phyloP scores from a whole-genome alignment of 768 basidiomycete species.

The Naganishia friedmannii region DNA sequence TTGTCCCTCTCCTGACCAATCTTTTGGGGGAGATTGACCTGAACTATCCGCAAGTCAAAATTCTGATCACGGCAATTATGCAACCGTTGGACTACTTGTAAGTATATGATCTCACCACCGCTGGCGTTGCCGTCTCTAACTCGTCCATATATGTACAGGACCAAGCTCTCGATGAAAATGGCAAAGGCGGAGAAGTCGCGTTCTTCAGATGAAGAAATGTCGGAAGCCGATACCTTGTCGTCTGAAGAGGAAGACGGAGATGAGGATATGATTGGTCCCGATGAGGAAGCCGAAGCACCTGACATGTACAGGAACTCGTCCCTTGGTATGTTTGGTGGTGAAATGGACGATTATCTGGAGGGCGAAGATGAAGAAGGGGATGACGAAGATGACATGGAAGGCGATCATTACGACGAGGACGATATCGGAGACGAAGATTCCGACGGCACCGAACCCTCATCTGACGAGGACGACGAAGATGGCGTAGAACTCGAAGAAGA shows the following conservation, averaged over 20 bases:
- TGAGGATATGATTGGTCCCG: slow-evolving; percentile 50
- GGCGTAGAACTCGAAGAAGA: slow-evolving; percentile 40
- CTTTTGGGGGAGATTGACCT: slow-evolving; percentile 89
- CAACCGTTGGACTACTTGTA: slow-evolving; percentile 86
- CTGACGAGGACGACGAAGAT: slow-evolving; percentile 46
- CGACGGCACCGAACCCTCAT: slow-evolving; percentile 38
- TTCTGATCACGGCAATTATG: slow-evolving; percentile 79
- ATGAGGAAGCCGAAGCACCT: slow-evolving; percentile 69
- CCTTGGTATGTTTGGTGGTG: slow-evolving; percentile 68
- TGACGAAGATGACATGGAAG: slow-evolving; percentile 58
- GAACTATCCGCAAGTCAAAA: slow-evolving; percentile 86
- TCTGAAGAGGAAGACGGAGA: slow-evolving; percentile 58
- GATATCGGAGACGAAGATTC: slow-evolving; percentile 35
- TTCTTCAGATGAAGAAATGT: slow-evolving; percentile 53
- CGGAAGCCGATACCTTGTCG: slow-evolving; percentile 56
- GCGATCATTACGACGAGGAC: slow-evolving; percentile 29
- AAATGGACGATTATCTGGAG: slow-evolving; percentile 62
- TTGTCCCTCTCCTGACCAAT: slow-evolving; percentile 79
- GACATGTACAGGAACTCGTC: slow-evolving; percentile 95
- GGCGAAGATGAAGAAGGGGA: slow-evolving; percentile 57
- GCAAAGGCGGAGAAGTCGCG: slow-evolving; percentile 59
- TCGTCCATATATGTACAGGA: slow-evolving; percentile 56
- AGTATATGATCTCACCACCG: slow-evolving; percentile 45
- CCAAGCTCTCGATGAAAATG: slow-evolving; percentile 98
- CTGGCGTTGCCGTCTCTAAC: not conserved